Evolutionary conservation across 148 eudicot species (phyloP).

Genomic region (Chenopodium formosanum): DNA sequence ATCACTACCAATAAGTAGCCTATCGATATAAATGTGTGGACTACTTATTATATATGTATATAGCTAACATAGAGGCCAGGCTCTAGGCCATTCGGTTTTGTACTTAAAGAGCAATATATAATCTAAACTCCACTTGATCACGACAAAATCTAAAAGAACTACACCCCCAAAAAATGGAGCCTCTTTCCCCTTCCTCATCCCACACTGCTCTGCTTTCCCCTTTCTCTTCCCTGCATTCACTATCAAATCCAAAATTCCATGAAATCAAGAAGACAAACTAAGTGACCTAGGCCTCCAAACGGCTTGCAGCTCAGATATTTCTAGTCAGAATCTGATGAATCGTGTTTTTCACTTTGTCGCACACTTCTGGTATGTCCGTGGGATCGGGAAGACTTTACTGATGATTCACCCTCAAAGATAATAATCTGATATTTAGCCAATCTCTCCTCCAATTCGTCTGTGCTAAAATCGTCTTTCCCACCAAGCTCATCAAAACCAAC

Average conservation of each 20-base stretch:
- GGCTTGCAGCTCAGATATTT: background rate
- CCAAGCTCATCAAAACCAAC: constrained; percentile 98
- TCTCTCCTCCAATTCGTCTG: constrained; percentile 89
- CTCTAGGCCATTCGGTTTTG: background rate
- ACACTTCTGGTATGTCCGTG: constrained; percentile 61
- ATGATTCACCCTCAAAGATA: constrained; percentile 79
- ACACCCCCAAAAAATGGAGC: background rate
- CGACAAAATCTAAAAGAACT: background rate
- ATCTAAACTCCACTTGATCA: background rate
- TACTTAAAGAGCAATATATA: background rate
- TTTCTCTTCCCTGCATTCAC: background rate
- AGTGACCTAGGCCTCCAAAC: constrained; percentile 4
- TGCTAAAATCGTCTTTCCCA: constrained; percentile 77
- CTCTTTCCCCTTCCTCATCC: background rate
- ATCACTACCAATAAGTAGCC: background rate
- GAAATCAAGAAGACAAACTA: background rate
- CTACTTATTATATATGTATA: background rate
- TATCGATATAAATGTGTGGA: background rate
- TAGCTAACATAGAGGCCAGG: background rate
- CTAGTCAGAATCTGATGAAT: constrained; percentile 79
- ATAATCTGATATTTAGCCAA: constrained; percentile 76
- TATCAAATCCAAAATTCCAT: background rate
- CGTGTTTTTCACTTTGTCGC: constrained; percentile 59
- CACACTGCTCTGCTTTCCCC: background rate
- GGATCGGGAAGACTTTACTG: constrained; percentile 47